Percentiles rank a stretch among this genome's conserved stretches.
Conservation (phyloP, 495 filamentous ascomycete species). For the Echria macrotheca region DNA sequence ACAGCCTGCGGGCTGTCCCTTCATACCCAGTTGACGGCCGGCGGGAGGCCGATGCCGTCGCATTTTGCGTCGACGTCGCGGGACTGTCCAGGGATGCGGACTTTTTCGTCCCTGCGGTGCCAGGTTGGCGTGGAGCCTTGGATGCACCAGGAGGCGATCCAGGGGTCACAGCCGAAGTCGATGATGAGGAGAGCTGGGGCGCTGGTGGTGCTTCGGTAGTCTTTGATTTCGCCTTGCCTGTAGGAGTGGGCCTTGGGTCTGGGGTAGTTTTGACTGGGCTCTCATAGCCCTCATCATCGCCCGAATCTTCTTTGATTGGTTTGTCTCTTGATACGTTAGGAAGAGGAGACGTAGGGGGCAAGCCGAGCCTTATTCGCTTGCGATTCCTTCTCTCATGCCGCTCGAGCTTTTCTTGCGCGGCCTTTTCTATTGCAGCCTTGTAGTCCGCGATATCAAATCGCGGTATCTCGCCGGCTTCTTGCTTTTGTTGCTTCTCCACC, state of each 20-base stretch:
- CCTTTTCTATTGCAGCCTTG: constrained; percentile 26
- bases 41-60: background rate
- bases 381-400: constrained; percentile 46
- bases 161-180: too few relatives aligned
- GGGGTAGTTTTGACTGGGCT: background rate
- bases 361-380: constrained; percentile 37
- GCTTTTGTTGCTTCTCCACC: constrained; percentile 44
- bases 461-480: constrained; percentile 34
- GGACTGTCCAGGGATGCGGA: background rate
- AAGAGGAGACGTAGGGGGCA: constrained; percentile 22
- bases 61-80: background rate
- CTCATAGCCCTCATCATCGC: background rate
- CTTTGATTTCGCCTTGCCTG: background rate
- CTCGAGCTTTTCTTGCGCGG: constrained; percentile 26
- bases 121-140: background rate
- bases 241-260: background rate
- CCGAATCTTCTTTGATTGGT: constrained; percentile 10
- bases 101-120: constrained; percentile 3
- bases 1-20: constrained; percentile 23
- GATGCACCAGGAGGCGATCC: too few relatives aligned
- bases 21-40: constrained; percentile 23
- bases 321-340: too few relatives aligned
- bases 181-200: too few relatives aligned
- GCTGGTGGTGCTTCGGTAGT: too few relatives aligned
- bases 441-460: constrained; percentile 48